Evolutionary conservation across 2,329 filamentous ascomycete species (phyloP).

Genomic region (Neurospora sp.): DNA sequence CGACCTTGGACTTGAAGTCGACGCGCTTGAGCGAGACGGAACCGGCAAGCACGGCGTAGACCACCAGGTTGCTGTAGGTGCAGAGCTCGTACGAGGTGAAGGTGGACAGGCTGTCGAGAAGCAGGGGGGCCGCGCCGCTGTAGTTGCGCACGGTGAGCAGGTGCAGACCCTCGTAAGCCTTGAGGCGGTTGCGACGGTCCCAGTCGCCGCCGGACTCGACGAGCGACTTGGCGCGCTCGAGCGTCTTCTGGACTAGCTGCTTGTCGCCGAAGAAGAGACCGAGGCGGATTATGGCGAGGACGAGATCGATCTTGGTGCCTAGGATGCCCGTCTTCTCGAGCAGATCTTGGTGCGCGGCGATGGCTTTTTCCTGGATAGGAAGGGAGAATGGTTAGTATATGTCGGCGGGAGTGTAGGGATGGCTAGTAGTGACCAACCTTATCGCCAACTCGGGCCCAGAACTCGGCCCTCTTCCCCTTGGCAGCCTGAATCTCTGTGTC

Average conservation of each 20-base stretch:
- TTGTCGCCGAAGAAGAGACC: slow-evolving; percentile 95
- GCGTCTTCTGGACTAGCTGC: slow-evolving; percentile 81
- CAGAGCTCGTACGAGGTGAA: slow-evolving; percentile 99
- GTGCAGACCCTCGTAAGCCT: slow-evolving; percentile 95
- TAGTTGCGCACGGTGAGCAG: slow-evolving; percentile 88
- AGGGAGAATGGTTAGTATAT: slow-evolving; percentile 11
- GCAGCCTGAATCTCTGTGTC: slow-evolving; percentile 92
- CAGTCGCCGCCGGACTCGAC: slow-evolving; percentile 96
- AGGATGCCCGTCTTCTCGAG: slow-evolving; percentile 97
- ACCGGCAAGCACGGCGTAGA: slow-evolving; percentile 91
- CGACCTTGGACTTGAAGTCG: slow-evolving; percentile 98
- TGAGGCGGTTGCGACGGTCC: slow-evolving; percentile 95
- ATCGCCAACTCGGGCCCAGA: slow-evolving; percentile 90
- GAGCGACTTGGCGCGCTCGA: slow-evolving; percentile 79
- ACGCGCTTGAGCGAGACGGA: slow-evolving; percentile 91
- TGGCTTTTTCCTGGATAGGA: slow-evolving; percentile 69
- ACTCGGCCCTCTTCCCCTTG: slow-evolving; percentile 88
- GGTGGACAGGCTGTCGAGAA: slow-evolving; percentile 93
- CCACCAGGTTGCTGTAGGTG: slow-evolving; percentile 87
- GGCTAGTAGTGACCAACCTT: slow-evolving; percentile 51
- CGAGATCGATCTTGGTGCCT: slow-evolving; percentile 93
- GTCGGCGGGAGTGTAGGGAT: not conserved
- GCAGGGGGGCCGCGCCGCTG: slow-evolving; percentile 76
- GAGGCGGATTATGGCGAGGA: slow-evolving; percentile 91
- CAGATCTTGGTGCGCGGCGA: slow-evolving; percentile 82